Base-by-base conservation (phyloP, 1,284 basidiomycete genomes). In the Boletellus dicymbophilus region DNA sequence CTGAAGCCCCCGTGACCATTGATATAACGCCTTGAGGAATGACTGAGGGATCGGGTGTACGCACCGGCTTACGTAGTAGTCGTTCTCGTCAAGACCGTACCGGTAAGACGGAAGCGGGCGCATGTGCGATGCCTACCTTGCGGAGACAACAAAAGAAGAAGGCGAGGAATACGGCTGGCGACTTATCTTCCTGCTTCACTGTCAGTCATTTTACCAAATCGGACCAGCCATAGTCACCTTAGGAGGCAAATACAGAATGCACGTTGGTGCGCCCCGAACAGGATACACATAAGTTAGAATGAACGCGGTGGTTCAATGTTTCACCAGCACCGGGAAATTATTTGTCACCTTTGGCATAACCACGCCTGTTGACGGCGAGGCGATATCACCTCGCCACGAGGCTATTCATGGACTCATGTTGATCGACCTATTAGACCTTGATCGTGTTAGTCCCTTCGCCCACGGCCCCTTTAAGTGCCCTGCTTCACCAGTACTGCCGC, bases 261-360 rank as follows among this genome's bases (percentile, higher is more conserved):
- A 26, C 37, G 37, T 3, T 18, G 21, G 21, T 20, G 21, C 4
- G 38, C n/a, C 16, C n/a, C 28, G 10, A 16, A 41, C 26, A 28
- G 16, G 5, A n/a, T n/a, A n/a, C n/a, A n/a, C n/a, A n/a, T n/a
- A n/a, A n/a, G n/a, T n/a, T n/a, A n/a, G n/a, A n/a, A 27, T n/a
- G n/a, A 11, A 37, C 10, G 4, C 18, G 16, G 7, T 2, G 8
- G 27, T 13, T 7, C n/a, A 8, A 7, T 8, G 30, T 38, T 38
- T n/a, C 26, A 11, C 27, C 26, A n/a, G 38, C 31, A 54, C 43
- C 13, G 53, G 51, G 6, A 54, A 30, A 23, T 39, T 47, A 15
- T 37, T 46, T 26, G 41, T 47, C 15, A 43, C 49, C 27, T 27
- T n/a, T n/a, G n/a, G 40, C 11, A 56, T 28, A 55, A 61, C 36